Percentiles rank a stretch among this genome's conserved stretches.
Conservation (phyloP, 2,329 filamentous ascomycete genomes). For the Aspergillus fumigatus region DNA sequence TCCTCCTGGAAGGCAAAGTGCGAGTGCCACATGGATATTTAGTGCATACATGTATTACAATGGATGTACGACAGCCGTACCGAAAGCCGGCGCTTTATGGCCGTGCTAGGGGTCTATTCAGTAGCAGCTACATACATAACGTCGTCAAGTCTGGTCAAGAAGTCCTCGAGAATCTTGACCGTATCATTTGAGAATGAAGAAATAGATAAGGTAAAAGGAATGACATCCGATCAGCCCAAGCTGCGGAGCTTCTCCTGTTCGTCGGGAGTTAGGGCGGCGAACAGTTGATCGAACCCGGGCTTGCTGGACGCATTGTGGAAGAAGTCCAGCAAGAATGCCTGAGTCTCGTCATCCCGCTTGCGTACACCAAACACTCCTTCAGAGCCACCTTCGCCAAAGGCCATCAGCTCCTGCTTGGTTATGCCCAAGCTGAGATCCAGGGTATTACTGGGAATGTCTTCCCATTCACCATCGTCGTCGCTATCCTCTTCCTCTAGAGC, state of each 20-base stretch:
- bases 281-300: constrained; percentile 53
- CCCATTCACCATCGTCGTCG: constrained; percentile 78
- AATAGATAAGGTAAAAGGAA: neutral
- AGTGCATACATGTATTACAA: neutral
- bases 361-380: constrained; percentile 50
- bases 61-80: neutral
- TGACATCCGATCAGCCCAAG: constrained; percentile 17
- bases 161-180: neutral
- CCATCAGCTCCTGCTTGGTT: constrained; percentile 75
- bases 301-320: constrained; percentile 59
- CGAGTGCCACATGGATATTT: neutral
- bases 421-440: constrained; percentile 69
- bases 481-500: constrained; percentile 58
- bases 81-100: neutral
- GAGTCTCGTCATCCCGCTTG: constrained; percentile 83
- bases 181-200: neutral
- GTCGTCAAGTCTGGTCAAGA: neutral
- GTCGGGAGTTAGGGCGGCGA: constrained; percentile 48
- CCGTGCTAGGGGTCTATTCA: neutral
- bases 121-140: neutral
- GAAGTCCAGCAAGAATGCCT: constrained; percentile 76
- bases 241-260: constrained; percentile 44
- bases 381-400: constrained; percentile 54
- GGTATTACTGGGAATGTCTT: constrained; percentile 73
- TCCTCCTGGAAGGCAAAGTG: neutral